Evolutionary conservation across 352 stramenopile genomes (phyloP).

Genomic region (Phytopythium montanum): DNA sequence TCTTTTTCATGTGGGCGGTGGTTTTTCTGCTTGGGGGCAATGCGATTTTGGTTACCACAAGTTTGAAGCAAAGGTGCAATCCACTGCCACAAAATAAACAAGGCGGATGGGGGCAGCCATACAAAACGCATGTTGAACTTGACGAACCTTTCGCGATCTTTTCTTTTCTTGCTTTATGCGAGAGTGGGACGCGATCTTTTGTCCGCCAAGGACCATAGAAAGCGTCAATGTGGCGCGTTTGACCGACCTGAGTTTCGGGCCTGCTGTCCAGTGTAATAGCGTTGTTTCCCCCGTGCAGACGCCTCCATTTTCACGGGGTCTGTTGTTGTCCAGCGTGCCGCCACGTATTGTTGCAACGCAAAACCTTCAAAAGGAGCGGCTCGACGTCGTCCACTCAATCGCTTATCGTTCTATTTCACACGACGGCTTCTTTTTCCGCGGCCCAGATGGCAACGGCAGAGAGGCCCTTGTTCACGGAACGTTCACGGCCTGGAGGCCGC

Average conservation of each 20-base stretch:
- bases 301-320: too few relatives aligned
- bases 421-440: too few relatives aligned
- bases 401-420: too few relatives aligned
- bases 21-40: background rate
- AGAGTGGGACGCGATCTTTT: background rate
- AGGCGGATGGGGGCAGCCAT: background rate
- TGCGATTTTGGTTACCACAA: background rate
- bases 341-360: too few relatives aligned
- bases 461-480: background rate
- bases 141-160: background rate
- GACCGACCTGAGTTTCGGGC: too few relatives aligned
- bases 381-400: too few relatives aligned
- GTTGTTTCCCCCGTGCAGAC: too few relatives aligned
- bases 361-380: too few relatives aligned
- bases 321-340: too few relatives aligned
- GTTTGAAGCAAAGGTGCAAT: background rate
- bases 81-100: background rate
- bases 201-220: background rate
- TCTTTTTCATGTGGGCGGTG: too few relatives aligned
- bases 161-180: background rate
- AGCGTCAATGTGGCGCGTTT: background rate
- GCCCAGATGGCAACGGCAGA: too few relatives aligned
- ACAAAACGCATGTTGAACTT: background rate
- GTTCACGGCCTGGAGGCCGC: background rate
- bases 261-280: too few relatives aligned